Evolutionary conservation across 2,329 filamentous ascomycete genomes (phyloP).

Genomic region (Simplicillium sp.): DNA sequence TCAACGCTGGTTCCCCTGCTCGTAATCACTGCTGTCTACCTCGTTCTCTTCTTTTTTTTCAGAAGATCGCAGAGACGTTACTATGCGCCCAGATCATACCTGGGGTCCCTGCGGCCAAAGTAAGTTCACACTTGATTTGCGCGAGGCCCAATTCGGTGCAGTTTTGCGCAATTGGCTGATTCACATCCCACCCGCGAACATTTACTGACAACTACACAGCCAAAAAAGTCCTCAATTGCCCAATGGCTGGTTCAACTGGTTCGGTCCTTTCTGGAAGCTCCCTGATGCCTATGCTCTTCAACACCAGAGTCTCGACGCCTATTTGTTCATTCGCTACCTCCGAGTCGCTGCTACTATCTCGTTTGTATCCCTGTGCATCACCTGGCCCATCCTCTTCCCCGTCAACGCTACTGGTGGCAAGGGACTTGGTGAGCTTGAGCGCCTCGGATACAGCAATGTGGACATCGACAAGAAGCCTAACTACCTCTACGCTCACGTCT

Average conservation of each 20-base stretch:
- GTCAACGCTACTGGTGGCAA: slow-evolving; percentile 76
- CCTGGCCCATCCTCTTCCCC: slow-evolving; percentile 77
- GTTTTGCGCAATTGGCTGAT: neutral
- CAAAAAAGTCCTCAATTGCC: slow-evolving; percentile 48
- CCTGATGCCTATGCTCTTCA: slow-evolving; percentile 73
- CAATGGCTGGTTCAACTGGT: slow-evolving; percentile 51
- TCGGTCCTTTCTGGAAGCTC: slow-evolving; percentile 50
- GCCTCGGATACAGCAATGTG: slow-evolving; percentile 29
- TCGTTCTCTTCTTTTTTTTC: slow-evolving; percentile 40
- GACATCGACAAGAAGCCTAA: slow-evolving; percentile 45
- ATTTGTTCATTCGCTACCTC: slow-evolving; percentile 36
- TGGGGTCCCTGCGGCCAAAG: slow-evolving; percentile 38
- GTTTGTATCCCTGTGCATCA: slow-evolving; percentile 56
- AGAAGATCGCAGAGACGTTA: slow-evolving; percentile 39
- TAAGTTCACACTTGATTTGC: slow-evolving; percentile 18
- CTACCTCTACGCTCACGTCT: slow-evolving; percentile 71
- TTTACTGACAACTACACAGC: slow-evolving; percentile 18
- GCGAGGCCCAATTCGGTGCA: neutral
- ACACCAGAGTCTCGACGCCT: slow-evolving; percentile 82
- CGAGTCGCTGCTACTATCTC: slow-evolving; percentile 5
- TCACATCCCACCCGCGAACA: neutral
- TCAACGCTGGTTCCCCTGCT: slow-evolving; percentile 45
- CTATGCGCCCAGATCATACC: slow-evolving; percentile 44
- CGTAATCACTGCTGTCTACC: slow-evolving; percentile 35
- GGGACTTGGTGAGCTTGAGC: slow-evolving; percentile 50